phyloP scores from a whole-genome alignment of 345 rosid species.

The Salix udensis region DNA sequence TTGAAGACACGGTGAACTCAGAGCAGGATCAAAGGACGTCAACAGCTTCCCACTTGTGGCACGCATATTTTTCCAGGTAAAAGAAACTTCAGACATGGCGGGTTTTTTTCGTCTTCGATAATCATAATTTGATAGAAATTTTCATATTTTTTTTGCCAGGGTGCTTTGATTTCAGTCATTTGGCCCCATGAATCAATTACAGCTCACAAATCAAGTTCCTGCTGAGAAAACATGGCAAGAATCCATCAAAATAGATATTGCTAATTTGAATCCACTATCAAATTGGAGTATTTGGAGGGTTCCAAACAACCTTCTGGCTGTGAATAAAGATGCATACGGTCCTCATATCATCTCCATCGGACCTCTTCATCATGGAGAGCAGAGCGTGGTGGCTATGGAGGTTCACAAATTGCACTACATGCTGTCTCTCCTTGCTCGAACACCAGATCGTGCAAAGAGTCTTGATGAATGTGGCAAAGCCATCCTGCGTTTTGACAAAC shows the following conservation, averaged over 20 bases:
- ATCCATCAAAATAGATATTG: neutral
- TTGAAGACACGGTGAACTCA: too few relatives aligned
- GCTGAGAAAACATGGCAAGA: neutral
- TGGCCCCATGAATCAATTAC: too few relatives aligned
- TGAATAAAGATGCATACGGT: constrained; percentile 1
- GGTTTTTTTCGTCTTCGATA: too few relatives aligned
- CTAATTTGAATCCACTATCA: neutral
- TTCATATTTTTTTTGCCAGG: too few relatives aligned
- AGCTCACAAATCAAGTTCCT: neutral
- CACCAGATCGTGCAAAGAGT: too few relatives aligned
- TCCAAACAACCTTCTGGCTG: constrained; percentile 10
- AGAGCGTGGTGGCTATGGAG: neutral
- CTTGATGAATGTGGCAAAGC: constrained; percentile 6
- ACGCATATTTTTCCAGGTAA: too few relatives aligned
- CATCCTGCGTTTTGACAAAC: neutral
- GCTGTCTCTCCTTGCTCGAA: neutral
- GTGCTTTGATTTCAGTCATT: too few relatives aligned
- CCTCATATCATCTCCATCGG: constrained; percentile 15
- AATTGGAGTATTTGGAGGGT: constrained; percentile 25
- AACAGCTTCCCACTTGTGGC: too few relatives aligned
- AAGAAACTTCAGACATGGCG: too few relatives aligned
- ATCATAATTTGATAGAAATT: too few relatives aligned
- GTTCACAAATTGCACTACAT: neutral
- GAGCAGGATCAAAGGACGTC: too few relatives aligned
- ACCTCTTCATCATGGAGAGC: neutral